Percentiles rank a stretch among this genome's conserved stretches.
Evolutionary conservation across 2,329 filamentous ascomycete genomes (phyloP).

Genomic region (Fusarium cicatricum): DNA sequence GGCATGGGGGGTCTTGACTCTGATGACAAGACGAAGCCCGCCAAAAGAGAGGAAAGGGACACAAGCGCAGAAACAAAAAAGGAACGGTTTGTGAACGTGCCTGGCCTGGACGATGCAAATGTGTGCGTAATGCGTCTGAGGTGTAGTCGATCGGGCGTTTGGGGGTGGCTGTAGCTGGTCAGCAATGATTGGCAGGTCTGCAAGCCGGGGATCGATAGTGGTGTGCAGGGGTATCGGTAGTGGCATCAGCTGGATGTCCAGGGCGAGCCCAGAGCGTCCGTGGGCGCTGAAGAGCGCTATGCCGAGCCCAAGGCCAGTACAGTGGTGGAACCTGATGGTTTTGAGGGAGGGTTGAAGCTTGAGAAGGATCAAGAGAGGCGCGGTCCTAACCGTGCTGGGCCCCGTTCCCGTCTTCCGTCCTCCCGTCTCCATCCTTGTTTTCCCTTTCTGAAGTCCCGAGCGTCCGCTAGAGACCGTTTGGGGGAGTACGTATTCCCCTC

Average conservation of each 20-base stretch:
- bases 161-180: slow-evolving; percentile 35
- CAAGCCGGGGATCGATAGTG: slow-evolving; percentile 32
- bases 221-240: slow-evolving; percentile 43
- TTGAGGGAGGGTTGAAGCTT: slow-evolving; percentile 26
- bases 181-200: slow-evolving; percentile 36
- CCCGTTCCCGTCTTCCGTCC: slow-evolving; percentile 39
- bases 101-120: slow-evolving; percentile 33
- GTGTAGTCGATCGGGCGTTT: slow-evolving; percentile 29
- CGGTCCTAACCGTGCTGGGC: slow-evolving; percentile 41
- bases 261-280: slow-evolving; percentile 31
- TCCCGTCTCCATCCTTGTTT: slow-evolving; percentile 41
- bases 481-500: slow-evolving; percentile 12
- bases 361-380: slow-evolving; percentile 26
- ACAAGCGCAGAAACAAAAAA: slow-evolving; percentile 16
- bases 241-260: slow-evolving; percentile 40
- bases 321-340: slow-evolving; percentile 25
- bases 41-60: slow-evolving; percentile 20
- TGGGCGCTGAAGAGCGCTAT: slow-evolving; percentile 27
- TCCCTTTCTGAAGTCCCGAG: slow-evolving; percentile 26
- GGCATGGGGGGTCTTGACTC: not conserved
- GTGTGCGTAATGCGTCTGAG: slow-evolving; percentile 35
- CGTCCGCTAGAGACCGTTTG: not conserved
- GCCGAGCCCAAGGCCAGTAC: slow-evolving; percentile 14
- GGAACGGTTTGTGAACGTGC: slow-evolving; percentile 38
- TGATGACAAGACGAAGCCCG: slow-evolving; percentile 4